A percentile compares a stretch with the other conserved stretches of the same genome.
Conservation (phyloP, 768 basidiomycete genomes). For the Suillus paluster region DNA sequence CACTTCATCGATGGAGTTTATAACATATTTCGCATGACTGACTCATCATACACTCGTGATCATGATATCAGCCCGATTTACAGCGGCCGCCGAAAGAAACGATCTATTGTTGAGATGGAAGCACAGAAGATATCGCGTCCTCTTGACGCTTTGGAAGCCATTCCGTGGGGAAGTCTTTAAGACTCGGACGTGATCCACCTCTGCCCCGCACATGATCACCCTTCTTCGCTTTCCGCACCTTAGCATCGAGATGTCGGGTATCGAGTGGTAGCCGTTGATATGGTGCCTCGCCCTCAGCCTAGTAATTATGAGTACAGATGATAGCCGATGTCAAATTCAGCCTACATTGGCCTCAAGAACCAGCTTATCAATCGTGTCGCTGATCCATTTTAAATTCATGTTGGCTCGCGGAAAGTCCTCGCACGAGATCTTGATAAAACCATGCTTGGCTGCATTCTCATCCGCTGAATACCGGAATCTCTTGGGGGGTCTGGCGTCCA, state of each 20-base stretch:
- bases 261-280: conserved; percentile 79
- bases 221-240: conserved; percentile 70
- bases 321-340: conserved; percentile 20
- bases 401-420: conserved; percentile 82
- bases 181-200: conserved; percentile 58
- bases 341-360: conserved; percentile 86
- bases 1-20: conserved; percentile 1
- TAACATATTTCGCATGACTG: conserved; percentile 4
- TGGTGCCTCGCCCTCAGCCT: conserved; percentile 43
- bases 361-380: conserved; percentile 80
- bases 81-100: conserved; percentile 11
- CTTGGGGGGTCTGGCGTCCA: conserved; percentile 80
- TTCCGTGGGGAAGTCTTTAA: conserved; percentile 82
- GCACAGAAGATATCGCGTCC: background rate
- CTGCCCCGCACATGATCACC: conserved; percentile 69
- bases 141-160: conserved; percentile 63
- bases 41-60: conserved; percentile 12
- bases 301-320: conserved; percentile 16
- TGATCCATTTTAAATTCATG: conserved; percentile 95
- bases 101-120: conserved; percentile 7
- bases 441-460: conserved; percentile 57
- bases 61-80: conserved; percentile 7
- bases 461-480: conserved; percentile 60
- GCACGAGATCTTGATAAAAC: conserved; percentile 89
- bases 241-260: conserved; percentile 75